A percentile compares a stretch with the other conserved stretches of the same genome.
Conservation (phyloP, 495 filamentous ascomycete species). For the Penicillium soppii region DNA sequence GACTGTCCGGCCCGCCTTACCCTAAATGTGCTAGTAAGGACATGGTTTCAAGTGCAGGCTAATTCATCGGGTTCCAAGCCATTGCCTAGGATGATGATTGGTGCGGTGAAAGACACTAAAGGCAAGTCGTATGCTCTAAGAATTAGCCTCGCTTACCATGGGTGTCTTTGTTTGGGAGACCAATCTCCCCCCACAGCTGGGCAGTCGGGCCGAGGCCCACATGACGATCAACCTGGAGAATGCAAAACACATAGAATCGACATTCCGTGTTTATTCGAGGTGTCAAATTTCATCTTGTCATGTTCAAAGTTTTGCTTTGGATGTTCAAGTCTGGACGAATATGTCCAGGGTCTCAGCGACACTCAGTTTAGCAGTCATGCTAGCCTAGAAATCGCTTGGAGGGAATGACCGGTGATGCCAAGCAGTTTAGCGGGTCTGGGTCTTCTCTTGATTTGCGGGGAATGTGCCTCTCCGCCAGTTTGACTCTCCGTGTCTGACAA, state of each 20-base stretch:
- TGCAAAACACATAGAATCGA: not conserved
- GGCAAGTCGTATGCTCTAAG: not conserved
- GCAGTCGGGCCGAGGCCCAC: slow-evolving; percentile 10
- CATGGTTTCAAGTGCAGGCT: not conserved
- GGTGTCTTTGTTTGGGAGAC: not conserved
- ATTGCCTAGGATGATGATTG: not conserved
- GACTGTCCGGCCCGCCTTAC: not conserved
- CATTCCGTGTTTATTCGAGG: slow-evolving; percentile 5
- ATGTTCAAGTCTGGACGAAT: not conserved
- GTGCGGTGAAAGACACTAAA: not conserved
- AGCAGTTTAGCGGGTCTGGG: not conserved
- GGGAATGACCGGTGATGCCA: not conserved
- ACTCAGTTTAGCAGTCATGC: not conserved
- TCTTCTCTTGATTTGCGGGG: slow-evolving; percentile 9
- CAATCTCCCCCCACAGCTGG: slow-evolving; percentile 3
- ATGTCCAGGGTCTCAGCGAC: not conserved
- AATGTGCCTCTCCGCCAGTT: not conserved
- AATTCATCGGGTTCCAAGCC: no score
- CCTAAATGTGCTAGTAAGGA: not conserved
- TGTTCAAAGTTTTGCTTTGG: not conserved
- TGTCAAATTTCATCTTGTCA: not conserved
- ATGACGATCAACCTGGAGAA: slow-evolving; percentile 1
- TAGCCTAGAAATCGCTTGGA: not conserved
- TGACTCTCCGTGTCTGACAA: not conserved
- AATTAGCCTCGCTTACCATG: not conserved